These are phyloP conservation scores for Colletotrichum sojae DNA, from an alignment of 2,329 filamentous ascomycete species.

Conservation along the genomic window DNA sequence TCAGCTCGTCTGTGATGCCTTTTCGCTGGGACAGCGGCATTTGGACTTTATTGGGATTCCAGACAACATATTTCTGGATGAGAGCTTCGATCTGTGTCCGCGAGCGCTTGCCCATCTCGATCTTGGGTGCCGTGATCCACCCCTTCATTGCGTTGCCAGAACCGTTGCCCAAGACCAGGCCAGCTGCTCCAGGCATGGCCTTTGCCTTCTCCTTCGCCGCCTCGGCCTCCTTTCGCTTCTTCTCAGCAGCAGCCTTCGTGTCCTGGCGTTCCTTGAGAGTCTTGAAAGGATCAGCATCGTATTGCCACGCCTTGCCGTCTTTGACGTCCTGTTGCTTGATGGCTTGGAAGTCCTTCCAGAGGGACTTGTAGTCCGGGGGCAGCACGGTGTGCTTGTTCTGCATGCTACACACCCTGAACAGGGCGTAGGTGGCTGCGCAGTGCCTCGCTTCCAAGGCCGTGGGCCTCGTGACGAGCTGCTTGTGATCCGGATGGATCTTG, in stretches of 20 bases:
- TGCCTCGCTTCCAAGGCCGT: constrained; percentile 93
- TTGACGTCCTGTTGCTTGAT: constrained; percentile 86
- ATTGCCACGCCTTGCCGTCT: constrained; percentile 87
- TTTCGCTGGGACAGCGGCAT: constrained; percentile 72
- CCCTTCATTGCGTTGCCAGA: constrained; percentile 73
- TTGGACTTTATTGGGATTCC: constrained; percentile 85
- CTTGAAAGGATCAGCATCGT: constrained; percentile 94
- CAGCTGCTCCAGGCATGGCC: constrained; percentile 72
- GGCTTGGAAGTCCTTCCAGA: constrained; percentile 92
- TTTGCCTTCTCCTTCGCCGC: constrained; percentile 78
- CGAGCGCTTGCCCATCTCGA: constrained; percentile 91
- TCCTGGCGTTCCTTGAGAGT: constrained; percentile 85
- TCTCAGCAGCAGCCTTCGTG: constrained; percentile 81
- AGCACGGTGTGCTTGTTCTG: constrained; percentile 96
- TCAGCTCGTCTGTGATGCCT: constrained; percentile 79
- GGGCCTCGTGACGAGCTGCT: constrained; percentile 80
- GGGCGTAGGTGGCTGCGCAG: constrained; percentile 90
- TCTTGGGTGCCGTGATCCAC: constrained; percentile 88
- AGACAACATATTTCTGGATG: constrained; percentile 82
- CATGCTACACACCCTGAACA: constrained; percentile 95
- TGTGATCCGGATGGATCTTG: constrained; percentile 82
- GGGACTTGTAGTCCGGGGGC: constrained; percentile 87
- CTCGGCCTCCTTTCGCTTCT: constrained; percentile 81
- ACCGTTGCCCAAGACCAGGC: constrained; percentile 66
- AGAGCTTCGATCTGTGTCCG: constrained; percentile 84